A percentile compares a stretch with the other conserved stretches of the same genome.
Evolutionary conservation across 2,329 filamentous ascomycete genomes (phyloP).

Genomic region (Pseudocercospora cruenta): DNA sequence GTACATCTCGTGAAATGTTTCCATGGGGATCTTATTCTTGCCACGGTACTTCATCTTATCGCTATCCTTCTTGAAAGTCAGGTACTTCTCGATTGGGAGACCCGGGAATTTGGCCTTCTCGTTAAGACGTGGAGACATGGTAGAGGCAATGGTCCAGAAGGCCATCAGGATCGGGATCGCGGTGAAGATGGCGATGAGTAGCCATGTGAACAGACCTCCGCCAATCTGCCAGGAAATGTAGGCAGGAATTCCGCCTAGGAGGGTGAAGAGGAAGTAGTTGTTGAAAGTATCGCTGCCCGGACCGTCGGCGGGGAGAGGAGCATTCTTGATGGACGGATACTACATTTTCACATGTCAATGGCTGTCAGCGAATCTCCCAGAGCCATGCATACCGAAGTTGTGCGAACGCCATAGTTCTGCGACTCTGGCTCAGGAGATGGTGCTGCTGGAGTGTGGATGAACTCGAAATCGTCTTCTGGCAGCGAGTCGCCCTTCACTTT

Average conservation of each 20-base stretch:
- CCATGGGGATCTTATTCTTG: conserved; percentile 80
- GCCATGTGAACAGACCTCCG: conserved; percentile 82
- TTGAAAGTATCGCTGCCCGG: conserved; percentile 85
- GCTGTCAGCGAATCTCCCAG: conserved; percentile 10
- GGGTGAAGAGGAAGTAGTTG: conserved; percentile 72
- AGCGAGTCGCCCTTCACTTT: conserved; percentile 28
- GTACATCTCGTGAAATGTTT: conserved; percentile 98
- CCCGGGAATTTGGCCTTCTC: conserved; percentile 88
- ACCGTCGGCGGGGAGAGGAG: conserved; percentile 86
- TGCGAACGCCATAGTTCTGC: conserved; percentile 63
- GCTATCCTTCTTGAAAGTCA: conserved; percentile 71
- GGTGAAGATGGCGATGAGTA: conserved; percentile 83
- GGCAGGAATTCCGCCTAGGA: conserved; percentile 72
- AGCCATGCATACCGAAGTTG: conserved; percentile 55
- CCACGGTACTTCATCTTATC: conserved; percentile 71
- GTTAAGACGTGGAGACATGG: conserved; percentile 84
- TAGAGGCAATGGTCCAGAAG: conserved; percentile 81
- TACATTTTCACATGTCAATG: conserved; percentile 42
- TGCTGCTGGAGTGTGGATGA: conserved; percentile 65
- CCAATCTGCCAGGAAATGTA: conserved; percentile 82
- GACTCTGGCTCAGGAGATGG: conserved; percentile 54
- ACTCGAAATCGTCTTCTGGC: conserved; percentile 65
- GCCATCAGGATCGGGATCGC: conserved; percentile 75
- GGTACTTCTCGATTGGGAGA: conserved; percentile 86
- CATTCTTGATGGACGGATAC: conserved; percentile 92